Conservation (phyloP, 164 flowering plant genomes). For the Vitis labrusca region DNA sequence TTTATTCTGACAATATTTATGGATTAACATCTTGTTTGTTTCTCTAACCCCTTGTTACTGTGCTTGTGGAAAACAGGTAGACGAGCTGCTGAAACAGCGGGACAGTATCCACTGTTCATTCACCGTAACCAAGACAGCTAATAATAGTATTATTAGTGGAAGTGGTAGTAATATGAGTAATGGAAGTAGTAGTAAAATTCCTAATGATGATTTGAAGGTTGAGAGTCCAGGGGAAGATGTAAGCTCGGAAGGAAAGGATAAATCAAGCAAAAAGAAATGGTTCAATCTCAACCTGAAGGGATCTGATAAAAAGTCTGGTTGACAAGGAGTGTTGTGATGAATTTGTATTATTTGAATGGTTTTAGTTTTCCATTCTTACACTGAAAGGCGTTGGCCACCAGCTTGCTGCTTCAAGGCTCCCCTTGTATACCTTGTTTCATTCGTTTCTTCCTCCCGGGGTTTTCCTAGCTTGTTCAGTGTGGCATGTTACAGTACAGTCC, state of each 20-base stretch:
- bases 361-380: slow-evolving; percentile 1
- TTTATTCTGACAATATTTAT: not conserved
- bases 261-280: slow-evolving; percentile 78
- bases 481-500: not conserved
- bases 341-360: slow-evolving; percentile 1
- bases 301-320: slow-evolving; percentile 65
- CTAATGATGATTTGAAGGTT: slow-evolving; percentile 51
- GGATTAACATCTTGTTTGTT: not conserved
- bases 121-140: slow-evolving; percentile 43
- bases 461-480: slow-evolving; percentile 3
- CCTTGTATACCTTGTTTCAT: slow-evolving; percentile 10
- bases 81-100: slow-evolving; percentile 86
- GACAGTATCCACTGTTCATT: slow-evolving; percentile 84
- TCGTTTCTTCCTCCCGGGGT: not conserved
- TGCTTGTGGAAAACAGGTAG: slow-evolving; percentile 55
- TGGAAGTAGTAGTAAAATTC: slow-evolving; percentile 56
- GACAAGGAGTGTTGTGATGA: slow-evolving; percentile 5
- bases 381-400: not conserved
- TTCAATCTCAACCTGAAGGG: slow-evolving; percentile 72
- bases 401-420: slow-evolving; percentile 5
- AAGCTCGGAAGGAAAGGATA: slow-evolving; percentile 74
- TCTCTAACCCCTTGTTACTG: not conserved
- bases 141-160: slow-evolving; percentile 17
- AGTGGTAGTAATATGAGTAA: slow-evolving; percentile 36
- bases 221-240: slow-evolving; percentile 69